Evolutionary conservation across 2,329 filamentous ascomycete genomes (phyloP).

Genomic region (Fusarium paranaense): DNA sequence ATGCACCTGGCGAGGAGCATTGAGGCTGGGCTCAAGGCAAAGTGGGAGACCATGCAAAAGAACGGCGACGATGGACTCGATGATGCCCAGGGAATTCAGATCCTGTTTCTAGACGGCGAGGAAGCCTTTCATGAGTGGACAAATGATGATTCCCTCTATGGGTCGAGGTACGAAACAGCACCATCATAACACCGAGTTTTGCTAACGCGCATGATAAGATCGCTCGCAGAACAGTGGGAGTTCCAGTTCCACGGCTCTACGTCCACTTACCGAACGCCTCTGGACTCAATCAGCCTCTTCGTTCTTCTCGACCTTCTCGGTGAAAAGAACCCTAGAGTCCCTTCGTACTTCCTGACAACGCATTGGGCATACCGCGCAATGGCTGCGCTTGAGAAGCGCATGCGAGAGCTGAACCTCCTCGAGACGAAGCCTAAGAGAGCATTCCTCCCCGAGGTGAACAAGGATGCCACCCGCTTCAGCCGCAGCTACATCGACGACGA

Average conservation of each 20-base stretch:
- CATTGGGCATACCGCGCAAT: conserved; percentile 93
- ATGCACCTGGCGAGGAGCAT: conserved; percentile 86
- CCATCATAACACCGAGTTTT: neutral
- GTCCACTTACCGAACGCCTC: conserved; percentile 79
- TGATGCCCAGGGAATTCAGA: conserved; percentile 85
- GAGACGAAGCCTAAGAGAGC: conserved; percentile 63
- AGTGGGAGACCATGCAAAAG: conserved; percentile 80
- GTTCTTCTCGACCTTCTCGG: conserved; percentile 93
- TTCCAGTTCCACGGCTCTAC: conserved; percentile 73
- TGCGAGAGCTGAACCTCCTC: conserved; percentile 75
- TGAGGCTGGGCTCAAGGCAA: conserved; percentile 81
- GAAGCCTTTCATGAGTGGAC: conserved; percentile 90
- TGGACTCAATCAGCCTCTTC: conserved; percentile 87
- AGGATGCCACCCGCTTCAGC: conserved; percentile 60
- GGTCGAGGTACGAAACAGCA: conserved; percentile 72
- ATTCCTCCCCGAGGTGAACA: conserved; percentile 76
- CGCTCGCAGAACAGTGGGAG: conserved; percentile 88
- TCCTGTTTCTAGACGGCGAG: conserved; percentile 91
- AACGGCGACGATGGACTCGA: conserved; percentile 71
- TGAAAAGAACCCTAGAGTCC: conserved; percentile 73
- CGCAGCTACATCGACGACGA: conserved; percentile 79
- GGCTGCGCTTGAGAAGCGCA: conserved; percentile 77
- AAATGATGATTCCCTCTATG: conserved; percentile 86
- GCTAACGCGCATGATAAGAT: conserved; percentile 49
- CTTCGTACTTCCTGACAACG: conserved; percentile 89